phyloP scores from a whole-genome alignment of 2,329 filamentous ascomycete species.

The Sporothrix curviconia region DNA sequence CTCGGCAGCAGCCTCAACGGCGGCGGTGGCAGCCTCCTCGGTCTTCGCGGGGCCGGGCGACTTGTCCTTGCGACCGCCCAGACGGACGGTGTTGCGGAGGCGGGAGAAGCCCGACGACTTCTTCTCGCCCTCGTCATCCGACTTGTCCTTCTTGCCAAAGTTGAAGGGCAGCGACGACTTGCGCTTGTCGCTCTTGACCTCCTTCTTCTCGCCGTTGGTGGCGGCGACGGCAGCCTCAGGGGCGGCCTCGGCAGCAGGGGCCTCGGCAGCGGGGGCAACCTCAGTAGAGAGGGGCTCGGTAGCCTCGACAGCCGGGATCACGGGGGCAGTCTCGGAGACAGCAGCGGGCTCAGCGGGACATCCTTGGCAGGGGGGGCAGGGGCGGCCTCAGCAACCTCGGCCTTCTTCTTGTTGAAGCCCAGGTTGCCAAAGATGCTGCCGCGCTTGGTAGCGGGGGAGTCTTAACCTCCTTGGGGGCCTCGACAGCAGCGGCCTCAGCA shows the following conservation, averaged over 20 bases:
- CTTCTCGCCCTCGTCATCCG: slow-evolving; percentile 59
- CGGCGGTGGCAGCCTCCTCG: slow-evolving; percentile 32
- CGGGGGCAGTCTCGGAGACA: slow-evolving; percentile 48
- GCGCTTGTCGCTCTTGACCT: slow-evolving; percentile 69
- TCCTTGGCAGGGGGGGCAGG: slow-evolving; percentile 39
- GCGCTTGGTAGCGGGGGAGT: slow-evolving; percentile 36
- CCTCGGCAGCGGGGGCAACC: slow-evolving; percentile 41
- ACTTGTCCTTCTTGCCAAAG: slow-evolving; percentile 71
- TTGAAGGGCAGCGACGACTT: slow-evolving; percentile 70
- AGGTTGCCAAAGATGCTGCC: slow-evolving; percentile 50
- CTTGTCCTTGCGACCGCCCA: slow-evolving; percentile 39
- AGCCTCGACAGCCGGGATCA: slow-evolving; percentile 54
- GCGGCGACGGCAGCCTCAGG: slow-evolving; percentile 38
- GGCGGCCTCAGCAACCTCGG: slow-evolving; percentile 40
- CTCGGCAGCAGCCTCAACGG: slow-evolving; percentile 25
- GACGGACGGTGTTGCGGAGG: slow-evolving; percentile 52
- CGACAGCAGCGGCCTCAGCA: slow-evolving; percentile 28
- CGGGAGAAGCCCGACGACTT: slow-evolving; percentile 54
- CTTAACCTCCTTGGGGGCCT: slow-evolving; percentile 34
- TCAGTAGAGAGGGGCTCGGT: slow-evolving; percentile 51
- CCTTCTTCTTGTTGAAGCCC: slow-evolving; percentile 52
- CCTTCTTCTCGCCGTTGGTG: slow-evolving; percentile 54
- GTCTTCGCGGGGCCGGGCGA: slow-evolving; percentile 38
- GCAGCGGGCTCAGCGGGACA: slow-evolving; percentile 31
- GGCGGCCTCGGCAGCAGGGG: slow-evolving; percentile 10